Percentiles rank a stretch among this genome's conserved stretches.
Evolutionary conservation across 768 basidiomycete species (phyloP).

Genomic region (Tylopilus balloui): DNA sequence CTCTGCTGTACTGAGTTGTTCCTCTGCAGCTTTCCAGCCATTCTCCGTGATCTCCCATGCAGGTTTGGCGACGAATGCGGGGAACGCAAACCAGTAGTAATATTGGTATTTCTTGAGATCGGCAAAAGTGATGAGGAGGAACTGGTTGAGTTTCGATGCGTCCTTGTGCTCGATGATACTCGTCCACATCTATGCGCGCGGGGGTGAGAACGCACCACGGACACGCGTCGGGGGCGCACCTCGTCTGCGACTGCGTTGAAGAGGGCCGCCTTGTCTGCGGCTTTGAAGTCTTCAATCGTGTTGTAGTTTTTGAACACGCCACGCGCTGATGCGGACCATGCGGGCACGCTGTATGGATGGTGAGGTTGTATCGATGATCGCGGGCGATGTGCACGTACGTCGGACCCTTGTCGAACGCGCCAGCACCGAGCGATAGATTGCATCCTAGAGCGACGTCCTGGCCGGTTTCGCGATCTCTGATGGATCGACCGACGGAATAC

Average conservation of each 20-base stretch:
- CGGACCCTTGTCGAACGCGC: slow-evolving; percentile 50
- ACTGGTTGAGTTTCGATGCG: slow-evolving; percentile 59
- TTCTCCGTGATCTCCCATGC: slow-evolving; percentile 75
- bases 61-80: slow-evolving; percentile 85
- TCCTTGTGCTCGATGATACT: slow-evolving; percentile 49
- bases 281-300: slow-evolving; percentile 94
- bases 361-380: slow-evolving; percentile 9
- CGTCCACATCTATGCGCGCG: slow-evolving; percentile 59
- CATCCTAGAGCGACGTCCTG: slow-evolving; percentile 68
- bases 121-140: slow-evolving; percentile 89
- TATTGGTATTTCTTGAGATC: slow-evolving; percentile 99
- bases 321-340: slow-evolving; percentile 46
- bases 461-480: slow-evolving; percentile 75
- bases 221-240: slow-evolving; percentile 36
- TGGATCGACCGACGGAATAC: slow-evolving; percentile 65
- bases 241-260: slow-evolving; percentile 70
- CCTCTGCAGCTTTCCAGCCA: slow-evolving; percentile 53
- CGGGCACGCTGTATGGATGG: slow-evolving; percentile 34
- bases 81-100: slow-evolving; percentile 98
- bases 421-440: slow-evolving; percentile 58
- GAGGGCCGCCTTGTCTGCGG: slow-evolving; percentile 80
- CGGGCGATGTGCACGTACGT: slow-evolving; percentile 37
- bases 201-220: not conserved
- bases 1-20: slow-evolving; percentile 38
- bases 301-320: slow-evolving; percentile 93